These are phyloP conservation scores for Patellaria atrata DNA, from an alignment of 495 filamentous ascomycete genomes.

Conservation along the genomic window DNA sequence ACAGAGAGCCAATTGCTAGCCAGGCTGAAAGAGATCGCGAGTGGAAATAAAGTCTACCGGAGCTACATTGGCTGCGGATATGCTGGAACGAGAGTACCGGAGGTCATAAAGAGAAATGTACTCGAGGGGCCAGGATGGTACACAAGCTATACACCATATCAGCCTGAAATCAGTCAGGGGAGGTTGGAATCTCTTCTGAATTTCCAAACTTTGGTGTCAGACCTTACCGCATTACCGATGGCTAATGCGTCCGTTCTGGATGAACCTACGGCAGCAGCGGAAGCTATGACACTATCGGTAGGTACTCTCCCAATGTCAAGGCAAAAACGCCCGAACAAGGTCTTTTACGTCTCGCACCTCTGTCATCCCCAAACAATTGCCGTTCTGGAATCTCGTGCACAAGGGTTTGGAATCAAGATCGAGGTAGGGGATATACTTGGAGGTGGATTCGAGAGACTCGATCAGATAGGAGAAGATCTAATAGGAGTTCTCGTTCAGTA, in stretches of 20 bases:
- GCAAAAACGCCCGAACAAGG: slow-evolving; percentile 61
- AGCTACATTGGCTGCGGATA: slow-evolving; percentile 83
- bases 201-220: slow-evolving; percentile 89
- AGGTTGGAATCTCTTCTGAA: slow-evolving; percentile 73
- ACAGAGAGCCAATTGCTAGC: slow-evolving; percentile 57
- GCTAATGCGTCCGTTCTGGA: slow-evolving; percentile 91
- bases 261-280: slow-evolving; percentile 86
- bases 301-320: slow-evolving; percentile 57
- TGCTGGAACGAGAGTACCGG: slow-evolving; percentile 69
- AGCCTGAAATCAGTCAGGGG: slow-evolving; percentile 93
- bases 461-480: slow-evolving; percentile 65
- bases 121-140: slow-evolving; percentile 96
- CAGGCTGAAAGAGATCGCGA: slow-evolving; percentile 47
- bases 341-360: slow-evolving; percentile 67
- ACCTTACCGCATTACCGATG: slow-evolving; percentile 78
- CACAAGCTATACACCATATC: slow-evolving; percentile 96
- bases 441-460: slow-evolving; percentile 45
- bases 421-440: slow-evolving; percentile 54
- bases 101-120: slow-evolving; percentile 89
- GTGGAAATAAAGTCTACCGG: slow-evolving; percentile 44
- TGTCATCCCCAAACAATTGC: slow-evolving; percentile 84
- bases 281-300: slow-evolving; percentile 93
- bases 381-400: slow-evolving; percentile 75
- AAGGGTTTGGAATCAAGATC: slow-evolving; percentile 83
- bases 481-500: slow-evolving; percentile 92